Base-by-base conservation (phyloP, 768 basidiomycete genomes). In the Coprinopsis sp. region DNA sequence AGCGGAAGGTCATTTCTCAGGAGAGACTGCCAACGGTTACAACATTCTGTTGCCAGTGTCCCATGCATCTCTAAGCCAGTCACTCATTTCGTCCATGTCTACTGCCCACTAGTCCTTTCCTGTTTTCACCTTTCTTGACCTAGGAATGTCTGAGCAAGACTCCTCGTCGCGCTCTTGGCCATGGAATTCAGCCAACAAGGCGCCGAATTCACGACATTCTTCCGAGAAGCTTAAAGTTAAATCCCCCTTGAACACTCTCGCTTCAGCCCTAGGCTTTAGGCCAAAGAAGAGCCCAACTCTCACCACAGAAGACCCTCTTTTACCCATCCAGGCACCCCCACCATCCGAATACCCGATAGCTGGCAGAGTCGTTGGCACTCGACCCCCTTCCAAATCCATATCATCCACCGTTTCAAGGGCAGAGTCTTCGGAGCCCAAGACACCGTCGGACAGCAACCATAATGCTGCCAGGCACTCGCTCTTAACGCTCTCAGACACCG, bases 211-310 rank as follows among this genome's bases (percentile, higher is more conserved):
- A 16, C 52, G 54, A 34, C 46, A 41, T 52, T 58, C 54, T 49
- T 50, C 58, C 24, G 46, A 60, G 50, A 51, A 45, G 58, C 51
- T 64, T 72, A 61, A 76, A 69, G 50, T 31, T 4, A 49, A 49
- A 36, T 49, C 48, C 49, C 57, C 18, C 52, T 55, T 84, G 58
- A 80, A 72, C 49, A 72, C 78, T 6, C 62, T 87, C 40, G 77
- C 77, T 8, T 69, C 76, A 38, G 81, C 77, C 29, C 76, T 87
- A 30, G 81, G 83, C 37, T 67, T 83, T 57, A 84, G 77, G 61
- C 63, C 76, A 18, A 86, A 79, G 66, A 86, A 82, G 25, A 63
- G 63, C 25, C 68, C 77, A 0, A 58, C 73, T 2, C 61, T 81
- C 27, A 64, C 78, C 41, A 76, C 81, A 46, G 73, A 79, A 48